Percentiles rank a stretch among this genome's conserved stretches.
Conservation (phyloP, 1,284 basidiomycete species). For the Erythrobasidium hasegawianum region DNA sequence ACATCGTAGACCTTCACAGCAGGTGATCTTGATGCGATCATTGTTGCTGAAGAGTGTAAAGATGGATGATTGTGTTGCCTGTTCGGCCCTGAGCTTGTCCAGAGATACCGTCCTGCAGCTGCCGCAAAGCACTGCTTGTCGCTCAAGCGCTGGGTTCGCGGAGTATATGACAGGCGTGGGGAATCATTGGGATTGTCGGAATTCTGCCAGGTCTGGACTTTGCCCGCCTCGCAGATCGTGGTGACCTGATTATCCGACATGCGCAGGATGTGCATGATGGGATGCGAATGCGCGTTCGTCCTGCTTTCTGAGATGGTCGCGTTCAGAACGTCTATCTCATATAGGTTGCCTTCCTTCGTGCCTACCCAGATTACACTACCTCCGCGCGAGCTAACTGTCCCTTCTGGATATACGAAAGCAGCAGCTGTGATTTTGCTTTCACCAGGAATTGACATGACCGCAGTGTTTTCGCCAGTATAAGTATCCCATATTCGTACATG, state of each 20-base stretch:
- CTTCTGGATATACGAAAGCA: slow-evolving; percentile 64
- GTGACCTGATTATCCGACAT: slow-evolving; percentile 62
- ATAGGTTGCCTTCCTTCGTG: slow-evolving; percentile 78
- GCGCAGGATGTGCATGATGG: slow-evolving; percentile 69
- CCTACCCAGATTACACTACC: slow-evolving; percentile 70
- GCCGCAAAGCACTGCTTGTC: slow-evolving; percentile 77
- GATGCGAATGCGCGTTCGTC: slow-evolving; percentile 60
- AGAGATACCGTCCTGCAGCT: slow-evolving; percentile 68
- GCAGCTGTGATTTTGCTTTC: slow-evolving; percentile 67
- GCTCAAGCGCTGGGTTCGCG: slow-evolving; percentile 66
- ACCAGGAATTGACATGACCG: slow-evolving; percentile 33
- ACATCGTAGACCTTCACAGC: slow-evolving; percentile 74
- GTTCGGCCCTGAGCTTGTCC: slow-evolving; percentile 59
- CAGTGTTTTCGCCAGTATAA: slow-evolving; percentile 56
- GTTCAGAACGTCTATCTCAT: slow-evolving; percentile 69
- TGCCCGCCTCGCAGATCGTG: slow-evolving; percentile 76
- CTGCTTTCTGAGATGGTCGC: slow-evolving; percentile 60
- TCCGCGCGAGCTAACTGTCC: slow-evolving; percentile 41
- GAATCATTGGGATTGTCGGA: slow-evolving; percentile 20
- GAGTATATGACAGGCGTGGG: slow-evolving; percentile 50
- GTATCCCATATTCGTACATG: slow-evolving; percentile 41
- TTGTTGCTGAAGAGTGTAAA: slow-evolving; percentile 47
- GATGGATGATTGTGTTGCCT: slow-evolving; percentile 51
- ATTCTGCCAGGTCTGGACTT: slow-evolving; percentile 62
- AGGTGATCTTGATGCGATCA: slow-evolving; percentile 58